Evolutionary conservation across 2,329 filamentous ascomycete genomes (phyloP), one percentile per base, ranked within the genome.

Genomic region (Myriosclerotinia curreyana): DNA sequence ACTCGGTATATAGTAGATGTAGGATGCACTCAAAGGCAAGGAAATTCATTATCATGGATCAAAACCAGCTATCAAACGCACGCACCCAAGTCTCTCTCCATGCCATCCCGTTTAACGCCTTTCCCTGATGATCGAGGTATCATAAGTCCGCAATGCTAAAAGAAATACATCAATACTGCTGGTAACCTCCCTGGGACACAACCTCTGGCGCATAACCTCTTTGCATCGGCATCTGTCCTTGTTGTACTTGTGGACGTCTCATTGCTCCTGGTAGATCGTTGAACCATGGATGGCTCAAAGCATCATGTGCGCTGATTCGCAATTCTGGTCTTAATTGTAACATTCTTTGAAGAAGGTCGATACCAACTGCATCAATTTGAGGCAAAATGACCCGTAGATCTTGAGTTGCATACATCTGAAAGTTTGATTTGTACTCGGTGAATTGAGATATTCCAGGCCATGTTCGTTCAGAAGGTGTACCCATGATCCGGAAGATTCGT

Each of bases 401-500:
- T 75, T 97, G 93, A 1, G 95, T 96, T 17, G 91, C 90, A 76
- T 95, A 98, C 75, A 96, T 91, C 69, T 95, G 92, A 79, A 96
- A 96, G 66, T 89, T 96, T 55, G 88, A 85, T 81, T 98, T 97
- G 82, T 98, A 99, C 77, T 99, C 95, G n/a, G 94, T 92, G 72
- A 96, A 93, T 74, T 94, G 89, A 25, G 89, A 92, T 74, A 99
- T 96, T 50, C 93, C 93, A 0, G 94, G 94, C 95, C 95, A 99
- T 5, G 90, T 92, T 52, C 92, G 87, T 77, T 99, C 95, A 0
- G 91, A 96, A 0, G 95, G 95, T 0, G 95, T 99, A 67, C 95
- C 95, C 95, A 99, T 99, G 66, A 99, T 88, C 66, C 95, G 86
- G 83, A 99, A 99, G 77, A 99, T 99, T 76, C 96, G 92, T 68